phyloP scores from a whole-genome alignment of 192 early-diverging fungal species.

The Coemansia sp. region DNA sequence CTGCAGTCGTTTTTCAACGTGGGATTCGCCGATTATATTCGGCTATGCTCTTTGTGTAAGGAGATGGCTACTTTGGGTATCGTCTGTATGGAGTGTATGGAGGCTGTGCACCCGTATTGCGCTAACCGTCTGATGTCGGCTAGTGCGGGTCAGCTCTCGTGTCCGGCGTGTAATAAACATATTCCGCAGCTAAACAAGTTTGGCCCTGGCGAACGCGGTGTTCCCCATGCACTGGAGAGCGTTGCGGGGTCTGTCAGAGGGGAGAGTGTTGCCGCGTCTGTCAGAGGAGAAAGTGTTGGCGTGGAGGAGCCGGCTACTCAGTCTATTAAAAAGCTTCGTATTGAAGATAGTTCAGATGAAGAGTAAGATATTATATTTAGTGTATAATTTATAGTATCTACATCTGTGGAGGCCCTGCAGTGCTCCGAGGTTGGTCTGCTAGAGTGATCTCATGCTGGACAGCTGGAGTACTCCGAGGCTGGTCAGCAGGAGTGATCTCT shows the following conservation, averaged over 20 bases:
- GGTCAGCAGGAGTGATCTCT: too few relatives aligned
- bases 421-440: too few relatives aligned
- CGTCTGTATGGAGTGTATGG: constrained; percentile 27
- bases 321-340: neutral
- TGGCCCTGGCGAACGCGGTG: constrained; percentile 33
- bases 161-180: constrained; percentile 26
- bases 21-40: constrained; percentile 33
- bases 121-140: constrained; percentile 16
- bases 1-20: constrained; percentile 28
- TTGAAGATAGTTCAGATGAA: neutral
- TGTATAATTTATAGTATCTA: neutral
- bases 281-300: neutral
- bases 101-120: constrained; percentile 39
- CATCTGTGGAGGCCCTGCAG: too few relatives aligned
- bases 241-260: neutral
- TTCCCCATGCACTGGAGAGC: constrained; percentile 6
- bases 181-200: constrained; percentile 20
- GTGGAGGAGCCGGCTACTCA: neutral
- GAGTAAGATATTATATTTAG: neutral
- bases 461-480: too few relatives aligned
- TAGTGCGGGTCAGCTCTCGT: constrained; percentile 10
- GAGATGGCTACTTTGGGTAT: constrained; percentile 37
- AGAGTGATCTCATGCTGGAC: too few relatives aligned
- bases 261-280: neutral
- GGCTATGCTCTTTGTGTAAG: constrained; percentile 33